These are phyloP conservation scores for Trichoderma gracile DNA, from an alignment of 2,329 filamentous ascomycete species.

Conservation along the genomic window DNA sequence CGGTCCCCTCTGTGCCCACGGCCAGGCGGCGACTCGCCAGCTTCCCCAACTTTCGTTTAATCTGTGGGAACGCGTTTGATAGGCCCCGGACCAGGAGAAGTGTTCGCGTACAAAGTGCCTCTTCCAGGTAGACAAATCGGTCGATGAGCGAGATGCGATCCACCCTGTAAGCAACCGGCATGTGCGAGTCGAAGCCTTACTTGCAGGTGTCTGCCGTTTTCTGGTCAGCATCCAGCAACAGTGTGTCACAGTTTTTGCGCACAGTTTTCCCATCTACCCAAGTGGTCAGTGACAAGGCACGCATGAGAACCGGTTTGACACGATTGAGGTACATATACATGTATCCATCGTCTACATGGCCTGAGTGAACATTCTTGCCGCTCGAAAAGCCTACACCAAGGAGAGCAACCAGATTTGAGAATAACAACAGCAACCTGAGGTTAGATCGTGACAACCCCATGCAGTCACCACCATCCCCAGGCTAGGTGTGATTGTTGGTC, in stretches of 20 bases:
- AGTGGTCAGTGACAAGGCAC: too few relatives aligned
- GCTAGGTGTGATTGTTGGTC: conserved; percentile 1
- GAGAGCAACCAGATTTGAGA: neutral
- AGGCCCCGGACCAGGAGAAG: neutral
- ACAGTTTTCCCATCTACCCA: neutral
- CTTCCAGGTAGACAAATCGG: neutral
- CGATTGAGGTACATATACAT: too few relatives aligned
- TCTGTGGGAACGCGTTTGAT: neutral
- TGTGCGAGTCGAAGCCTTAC: neutral
- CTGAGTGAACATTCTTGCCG: too few relatives aligned
- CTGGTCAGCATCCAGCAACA: neutral
- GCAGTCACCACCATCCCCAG: neutral
- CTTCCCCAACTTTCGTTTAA: neutral
- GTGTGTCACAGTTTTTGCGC: neutral
- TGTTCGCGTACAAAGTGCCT: neutral
- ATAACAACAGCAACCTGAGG: too few relatives aligned
- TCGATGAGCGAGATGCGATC: neutral
- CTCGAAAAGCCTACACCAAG: too few relatives aligned
- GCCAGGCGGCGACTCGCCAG: neutral
- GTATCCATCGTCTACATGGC: neutral
- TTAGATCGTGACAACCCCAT: neutral
- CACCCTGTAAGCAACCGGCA: neutral
- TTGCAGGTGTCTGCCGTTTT: neutral
- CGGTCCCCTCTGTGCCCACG: neutral
- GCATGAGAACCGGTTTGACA: too few relatives aligned